These are phyloP conservation scores for Vicia faba DNA, from an alignment of 306 rosid genomes.

Conservation along the genomic window DNA sequence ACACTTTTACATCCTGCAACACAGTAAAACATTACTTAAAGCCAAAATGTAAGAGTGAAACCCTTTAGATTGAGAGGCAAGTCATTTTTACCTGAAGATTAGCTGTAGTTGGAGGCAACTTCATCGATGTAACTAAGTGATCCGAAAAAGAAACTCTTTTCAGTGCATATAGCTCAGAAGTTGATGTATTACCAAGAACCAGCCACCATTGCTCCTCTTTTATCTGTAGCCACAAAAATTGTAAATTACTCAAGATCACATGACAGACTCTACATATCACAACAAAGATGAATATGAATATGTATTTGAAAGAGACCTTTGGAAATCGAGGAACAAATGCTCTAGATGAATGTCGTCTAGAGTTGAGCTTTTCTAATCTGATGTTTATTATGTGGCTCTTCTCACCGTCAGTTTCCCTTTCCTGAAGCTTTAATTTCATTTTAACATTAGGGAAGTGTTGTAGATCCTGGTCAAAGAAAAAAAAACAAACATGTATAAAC, in stretches of 20 bases:
- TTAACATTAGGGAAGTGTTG: constrained; percentile 72
- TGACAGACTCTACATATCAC: constrained; percentile 15
- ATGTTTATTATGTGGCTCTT: constrained; percentile 51
- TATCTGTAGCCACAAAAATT: constrained; percentile 50
- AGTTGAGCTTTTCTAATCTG: constrained; percentile 74
- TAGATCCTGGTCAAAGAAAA: constrained; percentile 60
- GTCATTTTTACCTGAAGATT: constrained; percentile 55
- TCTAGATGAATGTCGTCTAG: constrained; percentile 61
- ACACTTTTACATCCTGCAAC: constrained; percentile 69
- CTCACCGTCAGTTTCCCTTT: constrained; percentile 46
- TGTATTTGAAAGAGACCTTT: constrained; percentile 53
- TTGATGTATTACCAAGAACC: constrained; percentile 77
- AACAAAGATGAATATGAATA: neutral
- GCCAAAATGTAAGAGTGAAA: neutral
- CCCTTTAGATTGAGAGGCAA: constrained; percentile 26
- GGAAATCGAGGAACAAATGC: constrained; percentile 92
- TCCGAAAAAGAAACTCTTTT: constrained; percentile 80
- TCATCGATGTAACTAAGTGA: constrained; percentile 76
- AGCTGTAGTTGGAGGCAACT: constrained; percentile 56
- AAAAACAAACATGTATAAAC: constrained; percentile 18
- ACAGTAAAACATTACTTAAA: neutral
- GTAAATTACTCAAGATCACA: constrained; percentile 13
- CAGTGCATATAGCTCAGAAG: constrained; percentile 72
- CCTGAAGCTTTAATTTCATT: constrained; percentile 64
- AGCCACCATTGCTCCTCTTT: constrained; percentile 99